Percentiles rank a stretch among this genome's conserved stretches.
phyloP scores from a whole-genome alignment of 202 grass and related monocot species.

The Elaeis oleifera region DNA sequence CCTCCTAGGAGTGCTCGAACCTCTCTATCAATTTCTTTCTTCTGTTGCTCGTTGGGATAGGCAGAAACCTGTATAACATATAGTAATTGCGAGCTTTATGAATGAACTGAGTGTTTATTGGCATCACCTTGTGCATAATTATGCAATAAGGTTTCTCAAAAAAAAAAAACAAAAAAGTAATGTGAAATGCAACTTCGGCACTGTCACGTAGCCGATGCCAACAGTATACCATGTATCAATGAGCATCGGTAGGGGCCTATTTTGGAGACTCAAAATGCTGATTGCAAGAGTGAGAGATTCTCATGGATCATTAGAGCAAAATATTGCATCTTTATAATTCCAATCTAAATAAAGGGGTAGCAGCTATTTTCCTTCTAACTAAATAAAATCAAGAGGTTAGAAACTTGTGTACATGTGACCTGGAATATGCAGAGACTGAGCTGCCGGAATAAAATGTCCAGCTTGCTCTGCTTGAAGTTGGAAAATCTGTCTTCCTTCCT shows the following conservation, averaged over 20 bases:
- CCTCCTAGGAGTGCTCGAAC: conserved; percentile 30
- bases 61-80: conserved; percentile 28
- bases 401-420: conserved; percentile 31
- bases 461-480: conserved; percentile 39
- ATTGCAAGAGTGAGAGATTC: no score
- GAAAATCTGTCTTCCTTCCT: conserved; percentile 58
- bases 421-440: conserved; percentile 25
- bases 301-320: no score
- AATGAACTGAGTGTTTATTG: not conserved
- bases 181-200: no score
- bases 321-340: no score
- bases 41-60: conserved; percentile 29
- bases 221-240: no score
- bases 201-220: no score
- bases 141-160: no score
- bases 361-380: not conserved
- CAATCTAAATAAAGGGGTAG: no score
- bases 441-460: conserved; percentile 21
- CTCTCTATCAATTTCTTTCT: conserved; percentile 30
- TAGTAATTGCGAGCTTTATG: not conserved
- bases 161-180: no score
- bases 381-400: not conserved
- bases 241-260: no score
- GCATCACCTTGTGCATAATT: no score
- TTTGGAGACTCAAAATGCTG: no score